Evolutionary conservation across 805 yeast genomes (phyloP), one percentile per base, ranked within the genome.

Genomic region (Barnettozyma populi): DNA sequence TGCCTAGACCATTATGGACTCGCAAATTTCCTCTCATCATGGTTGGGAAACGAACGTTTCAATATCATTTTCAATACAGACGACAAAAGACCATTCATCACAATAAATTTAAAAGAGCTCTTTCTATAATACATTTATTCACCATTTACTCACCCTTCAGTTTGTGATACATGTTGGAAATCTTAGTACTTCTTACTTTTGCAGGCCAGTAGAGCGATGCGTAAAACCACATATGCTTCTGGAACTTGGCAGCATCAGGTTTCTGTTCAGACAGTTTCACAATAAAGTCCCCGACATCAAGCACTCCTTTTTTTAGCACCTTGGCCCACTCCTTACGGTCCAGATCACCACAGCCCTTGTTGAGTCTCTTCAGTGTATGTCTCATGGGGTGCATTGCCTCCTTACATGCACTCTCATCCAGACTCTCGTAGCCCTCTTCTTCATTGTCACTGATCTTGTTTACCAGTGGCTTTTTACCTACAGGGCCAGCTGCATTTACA

Each of bases 171-270:
- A 90, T 89, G 27, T 78, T 82, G 59, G 75, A 74, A 52, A 89
- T 78, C 67, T 84, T 84, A 35, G 72, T 66, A 51, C 92, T 83
- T 37, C 85, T 79, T n/a, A 83, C 96, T 52, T 78, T 76, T 4
- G 81, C 86, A 2, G 97, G 97, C 97, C 97, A 89, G 68, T 81
- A 89, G 46, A 78, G 75, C 19, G 90, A 75, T 5, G 94, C 88
- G 63, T 84, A 88, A 27, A 86, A 78, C 96, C 97, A 89, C 50
- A 89, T 66, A 57, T 88, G 94, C 61, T 77, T 82, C 48, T 72
- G 70, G 49, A 69, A 56, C 58, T 72, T 75, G 7, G 66, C 71
- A 25, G 69, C 60, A 20, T 69, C 69, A 34, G 16, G 29, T 14
- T 54, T 52, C 1, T 61, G 57, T 16, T 62, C 56, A 14, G 49